Evolutionary conservation across 164 flowering plant genomes (phyloP), one percentile per base, ranked within the genome.

Genomic region (Magnolia officinalis): DNA sequence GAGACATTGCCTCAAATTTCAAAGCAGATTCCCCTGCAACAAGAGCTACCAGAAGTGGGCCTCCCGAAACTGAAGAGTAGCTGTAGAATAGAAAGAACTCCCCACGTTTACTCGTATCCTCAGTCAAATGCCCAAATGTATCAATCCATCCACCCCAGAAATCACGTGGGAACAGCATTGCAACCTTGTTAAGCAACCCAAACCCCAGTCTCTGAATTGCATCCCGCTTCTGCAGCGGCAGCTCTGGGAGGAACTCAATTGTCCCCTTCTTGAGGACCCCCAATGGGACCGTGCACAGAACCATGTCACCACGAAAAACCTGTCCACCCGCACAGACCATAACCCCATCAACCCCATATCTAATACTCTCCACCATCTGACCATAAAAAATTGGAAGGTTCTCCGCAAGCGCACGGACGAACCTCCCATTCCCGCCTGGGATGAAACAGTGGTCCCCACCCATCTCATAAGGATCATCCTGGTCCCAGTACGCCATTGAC

Each of bases 381-480:
- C 86, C 84, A 74, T 96, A 96, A 72, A 92, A 91, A 49, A 96
- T 90, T 0, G 98, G 95, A 74, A 94, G 87, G 67, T 86, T 86
- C 88, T 94, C 93, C 0, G 91, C 90, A 21, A 96, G 88, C 13
- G 95, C 94, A 63, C 91, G 81, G 49, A 94, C 83, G 75, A 96
- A 91, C 85, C 93, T 87, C 78, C 84, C 93, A 79, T 96, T 96
- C 3, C 99, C 99, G 10, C 98, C 99, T 6, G 99, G 98, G 72
- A 96, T 90, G 79, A 96, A 96, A 78, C 99, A 96, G 77, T 96
- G 99, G 74, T 96, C 99, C 26, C 99, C 99, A 14, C 98, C 98
- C 99, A 96, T 96, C 81, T 96, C 99, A 83, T 87, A 96, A 0
- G 98, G 99, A 81, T 96, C 99, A 85, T 96, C 99, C 77, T 96